A percentile compares a stretch with the other conserved stretches of the same genome.
Conservation (phyloP, 208 protist genomes). For the Trypanosoma mega region DNA sequence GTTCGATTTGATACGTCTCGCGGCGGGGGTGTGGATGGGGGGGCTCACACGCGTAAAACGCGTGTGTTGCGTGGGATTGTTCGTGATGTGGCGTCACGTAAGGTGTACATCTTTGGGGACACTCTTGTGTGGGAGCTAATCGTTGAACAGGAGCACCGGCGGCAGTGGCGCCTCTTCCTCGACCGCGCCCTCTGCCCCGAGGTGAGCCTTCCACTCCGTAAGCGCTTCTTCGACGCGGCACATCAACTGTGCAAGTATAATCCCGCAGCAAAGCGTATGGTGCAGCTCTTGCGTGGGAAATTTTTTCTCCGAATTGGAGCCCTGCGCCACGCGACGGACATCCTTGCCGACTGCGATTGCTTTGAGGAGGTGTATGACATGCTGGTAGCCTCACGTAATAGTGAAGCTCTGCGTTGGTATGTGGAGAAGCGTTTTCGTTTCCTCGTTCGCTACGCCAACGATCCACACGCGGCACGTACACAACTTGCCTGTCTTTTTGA, state of each 20-base stretch:
- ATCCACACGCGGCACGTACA: neutral
- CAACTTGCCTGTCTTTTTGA: conserved; percentile 33
- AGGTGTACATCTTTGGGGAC: conserved; percentile 55
- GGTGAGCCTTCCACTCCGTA: conserved; percentile 32
- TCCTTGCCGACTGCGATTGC: conserved; percentile 59
- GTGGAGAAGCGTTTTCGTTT: conserved; percentile 53
- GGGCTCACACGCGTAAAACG: conserved; percentile 7
- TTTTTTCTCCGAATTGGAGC: conserved; percentile 50
- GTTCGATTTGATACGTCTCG: conserved; percentile 74
- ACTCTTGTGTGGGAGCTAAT: conserved; percentile 57
- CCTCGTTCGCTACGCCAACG: conserved; percentile 6
- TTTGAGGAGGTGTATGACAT: conserved; percentile 64
- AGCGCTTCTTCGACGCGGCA: conserved; percentile 61
- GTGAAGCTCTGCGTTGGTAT: conserved; percentile 31
- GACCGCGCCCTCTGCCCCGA: conserved; percentile 49
- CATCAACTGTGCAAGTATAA: conserved; percentile 43
- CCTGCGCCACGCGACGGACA: conserved; percentile 28
- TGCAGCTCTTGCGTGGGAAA: conserved; percentile 44
- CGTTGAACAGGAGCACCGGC: conserved; percentile 58
- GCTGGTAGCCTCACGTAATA: conserved; percentile 30
- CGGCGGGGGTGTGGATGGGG: no score
- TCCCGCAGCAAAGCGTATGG: conserved; percentile 12
- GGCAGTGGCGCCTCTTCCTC: conserved; percentile 79
- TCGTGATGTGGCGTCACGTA: conserved; percentile 44
- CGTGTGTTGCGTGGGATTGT: conserved; percentile 35